phyloP scores from a whole-genome alignment of 75 land plant species.

The Pinus taeda region DNA sequence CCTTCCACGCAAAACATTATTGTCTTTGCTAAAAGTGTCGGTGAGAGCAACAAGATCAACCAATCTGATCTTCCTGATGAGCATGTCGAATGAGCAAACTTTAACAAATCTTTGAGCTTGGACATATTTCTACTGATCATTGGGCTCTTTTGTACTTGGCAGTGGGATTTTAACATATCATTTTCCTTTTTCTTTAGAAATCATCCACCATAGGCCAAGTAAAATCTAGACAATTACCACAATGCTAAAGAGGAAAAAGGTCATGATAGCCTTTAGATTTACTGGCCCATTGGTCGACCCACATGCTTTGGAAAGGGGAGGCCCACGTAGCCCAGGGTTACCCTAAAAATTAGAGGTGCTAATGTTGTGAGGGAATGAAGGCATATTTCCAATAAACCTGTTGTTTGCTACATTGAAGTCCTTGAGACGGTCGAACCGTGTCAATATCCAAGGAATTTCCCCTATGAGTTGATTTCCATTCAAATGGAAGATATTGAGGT shows the following conservation, averaged over 20 bases:
- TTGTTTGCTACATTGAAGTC: background rate
- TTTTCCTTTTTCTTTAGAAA: background rate
- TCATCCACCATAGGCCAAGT: background rate
- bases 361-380: background rate
- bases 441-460: constrained; percentile 36
- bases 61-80: constrained; percentile 21
- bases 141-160: too few relatives aligned
- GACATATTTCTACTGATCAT: too few relatives aligned
- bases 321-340: background rate
- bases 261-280: background rate
- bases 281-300: background rate
- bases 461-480: constrained; percentile 58
- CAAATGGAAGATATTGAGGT: constrained; percentile 50
- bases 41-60: constrained; percentile 43
- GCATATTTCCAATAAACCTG: background rate
- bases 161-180: background rate
- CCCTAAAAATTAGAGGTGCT: background rate
- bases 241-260: background rate
- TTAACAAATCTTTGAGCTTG: background rate
- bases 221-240: background rate
- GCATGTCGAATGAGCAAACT: constrained; percentile 34
- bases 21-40: constrained; percentile 51
- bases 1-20: constrained; percentile 58
- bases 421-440: background rate
- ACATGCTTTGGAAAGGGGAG: background rate